A percentile compares a stretch with the other conserved stretches of the same genome.
These are phyloP conservation scores for Talaromyces rugulosus DNA, from an alignment of 2,329 filamentous ascomycete genomes.

Conservation along the genomic window DNA sequence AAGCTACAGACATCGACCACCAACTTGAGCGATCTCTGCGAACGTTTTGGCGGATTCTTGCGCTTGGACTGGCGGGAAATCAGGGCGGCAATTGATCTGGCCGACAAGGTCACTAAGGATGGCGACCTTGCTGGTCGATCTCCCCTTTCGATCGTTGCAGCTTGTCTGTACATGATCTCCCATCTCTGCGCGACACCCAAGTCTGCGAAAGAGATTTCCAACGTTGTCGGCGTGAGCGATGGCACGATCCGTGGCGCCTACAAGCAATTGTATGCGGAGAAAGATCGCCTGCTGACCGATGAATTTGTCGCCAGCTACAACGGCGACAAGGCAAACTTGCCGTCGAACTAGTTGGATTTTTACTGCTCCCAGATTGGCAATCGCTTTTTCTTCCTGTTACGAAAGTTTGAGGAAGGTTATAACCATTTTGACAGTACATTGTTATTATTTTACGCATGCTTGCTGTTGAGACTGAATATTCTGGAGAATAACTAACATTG, in stretches of 20 bases:
- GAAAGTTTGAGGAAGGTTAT: neutral
- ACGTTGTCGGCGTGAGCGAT: constrained; percentile 84
- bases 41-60: constrained; percentile 83
- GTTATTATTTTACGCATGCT: neutral
- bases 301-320: constrained; percentile 70
- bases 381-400: neutral
- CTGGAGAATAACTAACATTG: neutral
- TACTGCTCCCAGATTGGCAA: neutral
- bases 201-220: constrained; percentile 79
- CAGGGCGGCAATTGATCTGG: constrained; percentile 74
- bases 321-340: constrained; percentile 68
- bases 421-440: neutral
- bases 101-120: constrained; percentile 69
- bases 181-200: constrained; percentile 77
- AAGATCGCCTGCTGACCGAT: constrained; percentile 68
- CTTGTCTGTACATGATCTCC: constrained; percentile 94
- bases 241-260: constrained; percentile 96
- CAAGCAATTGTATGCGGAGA: constrained; percentile 74
- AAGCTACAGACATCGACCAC: constrained; percentile 60
- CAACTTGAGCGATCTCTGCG: constrained; percentile 77
- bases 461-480: neutral
- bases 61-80: constrained; percentile 70
- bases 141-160: constrained; percentile 86
- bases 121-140: constrained; percentile 87
- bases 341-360: constrained; percentile 31